Base-by-base conservation (phyloP, 2,329 filamentous ascomycete genomes). In the Fusarium pseudograminearum region DNA sequence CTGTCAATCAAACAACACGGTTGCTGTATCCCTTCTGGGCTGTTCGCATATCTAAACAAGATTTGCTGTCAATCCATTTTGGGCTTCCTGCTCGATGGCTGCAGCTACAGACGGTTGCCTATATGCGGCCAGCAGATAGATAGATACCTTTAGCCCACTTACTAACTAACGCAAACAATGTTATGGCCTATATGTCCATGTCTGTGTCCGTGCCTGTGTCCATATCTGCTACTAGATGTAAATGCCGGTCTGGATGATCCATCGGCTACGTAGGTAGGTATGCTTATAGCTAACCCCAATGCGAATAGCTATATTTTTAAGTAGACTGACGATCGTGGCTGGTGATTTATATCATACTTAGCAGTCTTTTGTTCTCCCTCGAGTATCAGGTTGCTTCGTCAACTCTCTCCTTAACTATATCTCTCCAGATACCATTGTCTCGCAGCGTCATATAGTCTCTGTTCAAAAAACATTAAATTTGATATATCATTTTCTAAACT, bases 361-460 rank as follows among this genome's bases (percentile, higher is more conserved):
- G 45, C 30, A 34, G 38, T 40, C 41, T 30, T 30, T 14, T 20
- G 10, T 7, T 50, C 60, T 48, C 53, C 34, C 47, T 65, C n/a
- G 24, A 40, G 18, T 38, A 38, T 26, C 54, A 54, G 38, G 53
- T 65, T 65, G 54, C 61, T 65, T 60, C 42, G 41, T 53, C 54
- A 65, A 65, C 46, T 52, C 60, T 46, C 46, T 52, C 20, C 26
- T 16, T 24, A 22, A 28, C n/a, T 31, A 6, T 16, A 40, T 22
- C 28, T 46, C 26, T 22, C 44, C n/a, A 46, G 44, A 46, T 20
- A 65, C 16, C 20, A 26, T 34, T 58, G 36, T 65, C 66, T 65
- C 36, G 36, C 30, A 57, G 46, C 36, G 30, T 20, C 30, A 53
- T 46, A 40, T 45, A n/a, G 22, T 46, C 42, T 40, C 38, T 47